A percentile compares a stretch with the other conserved stretches of the same genome.
These are phyloP conservation scores for Penicillium steckii DNA, from an alignment of 495 filamentous ascomycete genomes.

Conservation along the genomic window DNA sequence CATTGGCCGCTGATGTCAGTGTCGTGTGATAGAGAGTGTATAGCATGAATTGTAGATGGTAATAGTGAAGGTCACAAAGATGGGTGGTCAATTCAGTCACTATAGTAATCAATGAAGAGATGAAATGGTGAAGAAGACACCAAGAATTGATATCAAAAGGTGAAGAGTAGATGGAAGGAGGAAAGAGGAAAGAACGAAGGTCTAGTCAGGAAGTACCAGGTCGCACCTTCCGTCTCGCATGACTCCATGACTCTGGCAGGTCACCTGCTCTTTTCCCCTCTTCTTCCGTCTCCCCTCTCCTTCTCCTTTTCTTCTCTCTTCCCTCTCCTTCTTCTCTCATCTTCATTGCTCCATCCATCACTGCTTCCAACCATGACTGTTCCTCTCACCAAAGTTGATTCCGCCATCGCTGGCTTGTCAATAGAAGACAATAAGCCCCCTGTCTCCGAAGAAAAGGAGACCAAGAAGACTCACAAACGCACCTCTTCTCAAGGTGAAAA, in stretches of 20 bases:
- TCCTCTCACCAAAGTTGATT: constrained; percentile 81
- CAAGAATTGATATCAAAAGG: neutral
- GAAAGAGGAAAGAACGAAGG: neutral
- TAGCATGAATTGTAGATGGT: constrained; percentile 10
- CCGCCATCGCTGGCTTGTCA: constrained; percentile 75
- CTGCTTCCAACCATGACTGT: constrained; percentile 55
- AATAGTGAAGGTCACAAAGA: neutral
- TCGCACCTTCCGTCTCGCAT: constrained; percentile 6
- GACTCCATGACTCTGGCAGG: constrained; percentile 30
- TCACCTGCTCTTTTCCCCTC: constrained; percentile 34
- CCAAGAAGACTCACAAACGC: constrained; percentile 60
- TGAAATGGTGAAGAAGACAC: neutral
- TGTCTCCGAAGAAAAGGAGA: constrained; percentile 31
- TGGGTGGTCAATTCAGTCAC: too few species aligned
- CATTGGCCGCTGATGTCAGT: constrained; percentile 32
- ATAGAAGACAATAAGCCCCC: constrained; percentile 58
- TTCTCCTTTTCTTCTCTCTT: neutral
- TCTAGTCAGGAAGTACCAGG: neutral
- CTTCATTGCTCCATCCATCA: constrained; percentile 7
- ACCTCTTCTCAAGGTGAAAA: constrained; percentile 64
- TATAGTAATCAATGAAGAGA: neutral
- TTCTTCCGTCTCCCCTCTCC: constrained; percentile 9
- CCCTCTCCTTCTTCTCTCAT: constrained; percentile 13
- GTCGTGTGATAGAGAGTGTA: constrained; percentile 34
- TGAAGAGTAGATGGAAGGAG: neutral